These are phyloP conservation scores for Castanea sativa DNA, from an alignment of 306 rosid species.

Conservation along the genomic window DNA sequence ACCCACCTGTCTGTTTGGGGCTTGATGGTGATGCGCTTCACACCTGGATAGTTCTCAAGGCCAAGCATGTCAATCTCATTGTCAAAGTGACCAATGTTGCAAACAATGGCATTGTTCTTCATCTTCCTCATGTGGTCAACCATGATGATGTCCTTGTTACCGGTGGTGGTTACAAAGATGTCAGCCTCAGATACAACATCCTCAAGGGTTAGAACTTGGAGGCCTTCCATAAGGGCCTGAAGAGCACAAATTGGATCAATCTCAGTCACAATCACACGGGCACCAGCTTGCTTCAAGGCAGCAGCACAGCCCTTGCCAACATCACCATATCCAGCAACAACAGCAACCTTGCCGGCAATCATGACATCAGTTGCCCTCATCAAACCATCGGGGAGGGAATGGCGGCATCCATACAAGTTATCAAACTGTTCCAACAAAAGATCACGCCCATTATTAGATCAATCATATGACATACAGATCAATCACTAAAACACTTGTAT, in stretches of 20 bases:
- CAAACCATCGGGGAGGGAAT: slow-evolving; percentile 95
- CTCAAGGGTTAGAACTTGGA: slow-evolving; percentile 65
- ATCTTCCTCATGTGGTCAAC: slow-evolving; percentile 76
- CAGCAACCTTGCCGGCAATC: slow-evolving; percentile 95
- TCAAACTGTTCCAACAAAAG: slow-evolving; percentile 57
- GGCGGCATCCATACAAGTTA: slow-evolving; percentile 98
- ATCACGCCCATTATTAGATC: background rate
- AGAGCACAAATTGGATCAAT: slow-evolving; percentile 98
- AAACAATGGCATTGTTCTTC: slow-evolving; percentile 95
- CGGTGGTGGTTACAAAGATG: slow-evolving; percentile 91
- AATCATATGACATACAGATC: background rate
- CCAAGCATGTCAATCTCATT: slow-evolving; percentile 87
- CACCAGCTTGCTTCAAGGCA: slow-evolving; percentile 90
- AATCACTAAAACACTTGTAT: background rate
- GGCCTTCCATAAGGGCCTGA: slow-evolving; percentile 94
- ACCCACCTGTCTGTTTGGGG: slow-evolving; percentile 99
- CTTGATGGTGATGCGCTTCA: slow-evolving; percentile 82
- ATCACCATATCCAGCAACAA: slow-evolving; percentile 89
- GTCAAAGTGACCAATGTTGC: slow-evolving; percentile 99
- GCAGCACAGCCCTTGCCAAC: slow-evolving; percentile 99
- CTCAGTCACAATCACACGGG: slow-evolving; percentile 89
- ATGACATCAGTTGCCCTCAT: slow-evolving; percentile 98
- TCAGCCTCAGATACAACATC: slow-evolving; percentile 67
- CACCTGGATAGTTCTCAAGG: slow-evolving; percentile 79
- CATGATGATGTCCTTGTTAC: slow-evolving; percentile 98